phyloP scores from a whole-genome alignment of 495 filamentous ascomycete genomes.

The Neurospora intermedia region DNA sequence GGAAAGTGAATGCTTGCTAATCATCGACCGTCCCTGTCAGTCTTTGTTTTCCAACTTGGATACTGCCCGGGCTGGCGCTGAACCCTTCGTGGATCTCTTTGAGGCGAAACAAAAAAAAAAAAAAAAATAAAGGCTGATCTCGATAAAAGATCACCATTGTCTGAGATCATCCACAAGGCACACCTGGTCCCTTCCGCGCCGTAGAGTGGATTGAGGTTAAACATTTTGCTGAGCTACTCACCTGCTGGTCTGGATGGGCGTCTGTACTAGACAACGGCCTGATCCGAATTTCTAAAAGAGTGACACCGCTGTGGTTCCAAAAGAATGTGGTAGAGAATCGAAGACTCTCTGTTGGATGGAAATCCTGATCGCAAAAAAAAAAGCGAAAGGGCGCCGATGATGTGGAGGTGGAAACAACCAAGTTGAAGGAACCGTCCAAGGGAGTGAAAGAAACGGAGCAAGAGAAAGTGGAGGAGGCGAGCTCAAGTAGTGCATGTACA shows the following conservation, averaged over 20 bases:
- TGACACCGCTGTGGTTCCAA: slow-evolving; percentile 32
- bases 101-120: background rate
- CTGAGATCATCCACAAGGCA: background rate
- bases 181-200: background rate
- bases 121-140: background rate
- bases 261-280: slow-evolving; percentile 2
- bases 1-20: background rate
- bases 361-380: slow-evolving; percentile 11
- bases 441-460: slow-evolving; percentile 16
- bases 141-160: background rate
- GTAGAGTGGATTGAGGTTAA: background rate
- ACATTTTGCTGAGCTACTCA: background rate
- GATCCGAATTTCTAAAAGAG: background rate
- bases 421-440: slow-evolving; percentile 20
- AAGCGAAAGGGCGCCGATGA: slow-evolving; percentile 11
- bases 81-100: background rate
- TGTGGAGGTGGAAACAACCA: slow-evolving; percentile 18
- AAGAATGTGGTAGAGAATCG: slow-evolving; percentile 49
- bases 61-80: background rate
- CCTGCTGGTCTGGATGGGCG: slow-evolving; percentile 11
- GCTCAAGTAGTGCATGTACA: background rate
- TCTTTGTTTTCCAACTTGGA: background rate
- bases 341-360: slow-evolving; percentile 42
- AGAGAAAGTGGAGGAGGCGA: slow-evolving; percentile 5
- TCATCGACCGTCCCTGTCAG: background rate